Conservation (phyloP, 768 basidiomycete genomes). For the Peribolospora baueri region DNA sequence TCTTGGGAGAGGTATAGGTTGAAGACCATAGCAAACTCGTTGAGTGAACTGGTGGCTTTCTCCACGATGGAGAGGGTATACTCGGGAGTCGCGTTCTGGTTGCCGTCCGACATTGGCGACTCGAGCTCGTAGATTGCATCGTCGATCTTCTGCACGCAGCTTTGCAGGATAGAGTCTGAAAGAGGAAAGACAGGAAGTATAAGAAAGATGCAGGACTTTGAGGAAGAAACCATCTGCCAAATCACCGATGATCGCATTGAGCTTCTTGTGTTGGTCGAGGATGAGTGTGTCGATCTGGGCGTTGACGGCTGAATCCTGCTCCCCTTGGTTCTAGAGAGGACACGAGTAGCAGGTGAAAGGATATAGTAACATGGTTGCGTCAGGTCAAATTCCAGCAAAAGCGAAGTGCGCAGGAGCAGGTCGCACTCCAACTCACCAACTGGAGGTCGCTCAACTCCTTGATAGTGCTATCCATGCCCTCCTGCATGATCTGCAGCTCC, state of each 20-base stretch:
- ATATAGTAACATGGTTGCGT: background rate
- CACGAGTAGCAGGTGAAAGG: background rate
- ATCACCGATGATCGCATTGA: slow-evolving; percentile 84
- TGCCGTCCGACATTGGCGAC: slow-evolving; percentile 79
- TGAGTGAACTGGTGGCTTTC: slow-evolving; percentile 79
- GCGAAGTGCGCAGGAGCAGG: background rate
- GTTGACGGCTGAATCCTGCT: slow-evolving; percentile 70
- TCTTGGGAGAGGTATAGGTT: slow-evolving; percentile 65
- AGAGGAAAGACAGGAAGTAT: background rate
- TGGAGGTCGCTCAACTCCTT: slow-evolving; percentile 65
- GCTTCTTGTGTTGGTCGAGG: slow-evolving; percentile 85
- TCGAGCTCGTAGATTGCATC: slow-evolving; percentile 94
- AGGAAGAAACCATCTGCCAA: slow-evolving; percentile 5
- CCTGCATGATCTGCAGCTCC: slow-evolving; percentile 83
- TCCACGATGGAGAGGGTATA: slow-evolving; percentile 97
- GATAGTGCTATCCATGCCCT: slow-evolving; percentile 79
- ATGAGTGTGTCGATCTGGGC: slow-evolving; percentile 95
- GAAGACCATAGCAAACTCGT: slow-evolving; percentile 84
- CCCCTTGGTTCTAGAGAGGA: slow-evolving; percentile 42
- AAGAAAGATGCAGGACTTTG: background rate
- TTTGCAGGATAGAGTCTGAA: slow-evolving; percentile 81
- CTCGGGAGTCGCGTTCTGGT: slow-evolving; percentile 90
- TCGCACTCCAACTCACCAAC: slow-evolving; percentile 30
- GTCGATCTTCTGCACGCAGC: slow-evolving; percentile 89
- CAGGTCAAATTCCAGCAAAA: background rate